phyloP scores from a whole-genome alignment of 2,329 filamentous ascomycete genomes.

The Xylogone sp. region DNA sequence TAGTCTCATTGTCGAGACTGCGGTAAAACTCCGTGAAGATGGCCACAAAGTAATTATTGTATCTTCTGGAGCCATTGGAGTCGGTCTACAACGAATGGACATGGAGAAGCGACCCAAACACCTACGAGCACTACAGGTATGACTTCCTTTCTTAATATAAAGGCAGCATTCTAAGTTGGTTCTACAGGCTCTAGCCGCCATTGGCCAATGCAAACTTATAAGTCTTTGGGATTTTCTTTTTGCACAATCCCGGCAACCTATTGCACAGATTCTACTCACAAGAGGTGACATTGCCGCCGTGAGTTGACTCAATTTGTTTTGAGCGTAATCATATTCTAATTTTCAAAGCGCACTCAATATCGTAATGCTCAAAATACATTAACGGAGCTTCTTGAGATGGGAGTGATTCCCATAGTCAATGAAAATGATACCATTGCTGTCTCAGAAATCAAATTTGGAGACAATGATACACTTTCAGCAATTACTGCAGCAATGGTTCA shows the following conservation, averaged over 20 bases:
- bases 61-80: slow-evolving; percentile 94
- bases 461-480: slow-evolving; percentile 95
- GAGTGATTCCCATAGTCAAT: slow-evolving; percentile 96
- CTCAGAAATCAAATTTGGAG: slow-evolving; percentile 98
- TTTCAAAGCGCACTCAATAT: slow-evolving; percentile 74
- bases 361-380: slow-evolving; percentile 96
- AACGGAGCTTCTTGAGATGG: slow-evolving; percentile 84
- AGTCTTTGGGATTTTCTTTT: slow-evolving; percentile 95
- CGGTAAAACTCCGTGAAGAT: slow-evolving; percentile 80
- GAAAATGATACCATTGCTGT: slow-evolving; percentile 97
- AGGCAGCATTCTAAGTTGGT: slow-evolving; percentile 1
- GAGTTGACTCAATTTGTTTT: slow-evolving; percentile 28
- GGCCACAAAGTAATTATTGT: slow-evolving; percentile 94
- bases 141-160: slow-evolving; percentile 9
- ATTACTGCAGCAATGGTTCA: slow-evolving; percentile 98
- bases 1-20: slow-evolving; percentile 90
- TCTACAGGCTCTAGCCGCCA: slow-evolving; percentile 76
- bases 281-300: slow-evolving; percentile 95
- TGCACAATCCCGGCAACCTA: slow-evolving; percentile 78
- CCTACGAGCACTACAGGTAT: slow-evolving; percentile 78
- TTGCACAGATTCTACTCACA: slow-evolving; percentile 92
- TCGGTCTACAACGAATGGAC: slow-evolving; percentile 87
- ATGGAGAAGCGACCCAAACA: slow-evolving; percentile 84
- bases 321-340: not conserved
- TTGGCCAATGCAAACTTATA: slow-evolving; percentile 93